These are phyloP conservation scores for Pilobolus umbonatus DNA, from an alignment of 192 early-diverging fungal species.

Conservation along the genomic window DNA sequence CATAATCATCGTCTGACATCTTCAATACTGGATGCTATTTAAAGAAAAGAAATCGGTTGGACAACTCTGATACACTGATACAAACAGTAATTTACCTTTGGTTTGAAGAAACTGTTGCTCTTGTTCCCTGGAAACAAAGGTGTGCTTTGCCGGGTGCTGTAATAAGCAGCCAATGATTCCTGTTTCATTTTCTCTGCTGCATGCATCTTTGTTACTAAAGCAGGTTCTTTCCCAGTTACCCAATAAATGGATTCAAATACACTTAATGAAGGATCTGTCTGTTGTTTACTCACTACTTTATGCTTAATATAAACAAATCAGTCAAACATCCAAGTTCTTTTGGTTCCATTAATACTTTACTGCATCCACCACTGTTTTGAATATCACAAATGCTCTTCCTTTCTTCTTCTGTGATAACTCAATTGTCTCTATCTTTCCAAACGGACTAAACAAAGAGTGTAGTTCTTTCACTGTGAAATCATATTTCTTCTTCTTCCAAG, in stretches of 20 bases:
- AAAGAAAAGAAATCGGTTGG: slow-evolving; percentile 17
- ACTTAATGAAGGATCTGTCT: slow-evolving; percentile 22
- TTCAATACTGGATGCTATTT: slow-evolving; percentile 14
- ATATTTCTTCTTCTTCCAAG: slow-evolving; percentile 47
- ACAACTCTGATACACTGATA: too few relatives aligned
- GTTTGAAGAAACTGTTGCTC: too few relatives aligned
- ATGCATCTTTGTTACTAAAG: slow-evolving; percentile 30
- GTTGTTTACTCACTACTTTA: slow-evolving; percentile 35
- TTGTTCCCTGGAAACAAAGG: too few relatives aligned
- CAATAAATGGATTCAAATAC: slow-evolving; percentile 40
- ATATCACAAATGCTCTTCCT: slow-evolving; percentile 37
- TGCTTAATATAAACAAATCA: slow-evolving; percentile 26
- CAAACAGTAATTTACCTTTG: neutral
- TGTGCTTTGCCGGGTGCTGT: neutral
- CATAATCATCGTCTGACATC: slow-evolving; percentile 37
- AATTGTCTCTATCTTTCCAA: slow-evolving; percentile 41
- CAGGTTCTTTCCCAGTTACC: slow-evolving; percentile 41
- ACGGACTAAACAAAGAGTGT: slow-evolving; percentile 24
- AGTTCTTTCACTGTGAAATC: slow-evolving; percentile 32
- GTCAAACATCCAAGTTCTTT: neutral
- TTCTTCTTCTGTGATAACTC: slow-evolving; percentile 37
- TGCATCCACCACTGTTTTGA: slow-evolving; percentile 43
- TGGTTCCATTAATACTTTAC: slow-evolving; percentile 27
- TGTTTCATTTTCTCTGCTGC: slow-evolving; percentile 12
- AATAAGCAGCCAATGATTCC: slow-evolving; percentile 6